Evolutionary conservation across 768 basidiomycete genomes (phyloP), one percentile per base, ranked within the genome.

Genomic region (Neoboletus magnificus): DNA sequence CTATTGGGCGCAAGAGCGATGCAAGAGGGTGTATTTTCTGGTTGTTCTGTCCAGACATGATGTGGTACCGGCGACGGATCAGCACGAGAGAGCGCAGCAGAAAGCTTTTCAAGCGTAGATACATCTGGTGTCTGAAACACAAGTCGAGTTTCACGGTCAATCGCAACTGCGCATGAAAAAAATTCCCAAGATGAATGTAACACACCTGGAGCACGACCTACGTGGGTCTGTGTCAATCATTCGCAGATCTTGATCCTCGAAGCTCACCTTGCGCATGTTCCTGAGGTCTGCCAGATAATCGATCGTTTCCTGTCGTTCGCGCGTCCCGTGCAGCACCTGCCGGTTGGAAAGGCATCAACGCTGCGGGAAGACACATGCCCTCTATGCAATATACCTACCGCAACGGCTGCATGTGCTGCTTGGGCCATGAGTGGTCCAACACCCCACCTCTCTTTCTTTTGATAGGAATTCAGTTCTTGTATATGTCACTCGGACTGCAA

Each of bases 371-470:
- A 36, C 8, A 20, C n/a, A n/a, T n/a, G n/a, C n/a, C n/a, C n/a
- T n/a, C n/a, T n/a, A n/a, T n/a, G n/a, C n/a, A n/a, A n/a, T n/a
- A n/a, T n/a, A n/a, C n/a, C n/a, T n/a, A 78, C 77, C 25, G 77
- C 77, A 0, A 74, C 68, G 25, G 77, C 76, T 6, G 74, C 75
- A 56, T 77, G 77, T 5, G 77, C 75, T 3, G 69, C 72, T 56
- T 78, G 77, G 7, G 75, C 73, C 77, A 78, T 76, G 37, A 78
- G 68, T 15, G 76, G 75, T 12, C 77, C 77, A 5, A 74, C 64
- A 1, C 77, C 77, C 74, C 77, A 78, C 7, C 71, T 74, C 50
- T 74, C 76, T 22, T 66, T 66, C 75, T 77, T n/a, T 55, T 48
- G n/a, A 13, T 11, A 12, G 9, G 33, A 33, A 44, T 20, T 59